Percentiles rank a stretch among this genome's conserved stretches.
phyloP scores from a whole-genome alignment of 495 filamentous ascomycete species.

The Neurospora tetrasperma region DNA sequence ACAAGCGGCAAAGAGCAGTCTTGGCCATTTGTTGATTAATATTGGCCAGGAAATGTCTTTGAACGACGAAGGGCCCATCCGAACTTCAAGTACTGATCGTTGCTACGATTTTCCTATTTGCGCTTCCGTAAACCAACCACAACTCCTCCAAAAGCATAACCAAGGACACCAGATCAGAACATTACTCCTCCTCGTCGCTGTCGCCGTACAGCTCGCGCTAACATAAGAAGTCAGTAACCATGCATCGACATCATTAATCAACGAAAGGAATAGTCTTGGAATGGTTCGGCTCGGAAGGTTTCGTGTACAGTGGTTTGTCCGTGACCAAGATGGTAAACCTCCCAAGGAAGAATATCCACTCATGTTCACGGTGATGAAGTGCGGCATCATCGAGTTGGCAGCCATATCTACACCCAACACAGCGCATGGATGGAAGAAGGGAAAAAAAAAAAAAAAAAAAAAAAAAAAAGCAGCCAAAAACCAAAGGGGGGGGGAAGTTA shows the following conservation, averaged over 20 bases:
- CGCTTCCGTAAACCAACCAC: background rate
- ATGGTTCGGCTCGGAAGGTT: no score
- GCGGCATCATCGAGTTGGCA: no score
- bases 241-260: background rate
- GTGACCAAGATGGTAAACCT: no score
- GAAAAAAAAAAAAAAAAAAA: no score
- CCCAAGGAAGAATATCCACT: no score
- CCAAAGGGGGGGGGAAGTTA: no score
- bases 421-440: background rate
- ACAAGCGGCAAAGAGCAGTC: background rate
- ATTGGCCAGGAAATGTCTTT: background rate
- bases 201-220: slow-evolving; percentile 19
- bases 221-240: background rate
- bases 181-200: slow-evolving; percentile 3
- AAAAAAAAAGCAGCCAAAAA: no score
- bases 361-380: no score
- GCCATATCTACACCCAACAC: no score
- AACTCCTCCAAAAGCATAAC: background rate
- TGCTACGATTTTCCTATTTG: background rate
- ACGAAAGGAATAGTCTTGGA: background rate
- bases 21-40: background rate
- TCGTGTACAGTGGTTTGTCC: no score
- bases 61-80: background rate
- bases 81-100: background rate
- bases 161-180: background rate